Conservation (phyloP, 768 basidiomycete species). For the Mycena alexandri region DNA sequence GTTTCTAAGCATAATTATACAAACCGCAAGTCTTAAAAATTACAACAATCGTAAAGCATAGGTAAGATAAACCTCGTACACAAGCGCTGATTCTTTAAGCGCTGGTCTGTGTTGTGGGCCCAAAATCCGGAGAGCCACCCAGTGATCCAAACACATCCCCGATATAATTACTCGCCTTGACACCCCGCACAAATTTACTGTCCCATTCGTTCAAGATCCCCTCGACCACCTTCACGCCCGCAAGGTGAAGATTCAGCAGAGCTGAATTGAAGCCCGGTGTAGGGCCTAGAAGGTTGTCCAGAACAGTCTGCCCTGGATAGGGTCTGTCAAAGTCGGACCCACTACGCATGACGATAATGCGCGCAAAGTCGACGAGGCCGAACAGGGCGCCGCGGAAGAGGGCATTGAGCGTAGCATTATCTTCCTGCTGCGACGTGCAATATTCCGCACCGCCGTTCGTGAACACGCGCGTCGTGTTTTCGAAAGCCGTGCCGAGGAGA, state of each 20-base stretch:
- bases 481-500: conserved; percentile 51
- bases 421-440: conserved; percentile 55
- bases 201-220: conserved; percentile 53
- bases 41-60: no score
- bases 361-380: conserved; percentile 48
- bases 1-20: background rate
- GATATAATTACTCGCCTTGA: conserved; percentile 47
- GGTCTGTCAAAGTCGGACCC: conserved; percentile 52
- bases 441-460: conserved; percentile 49
- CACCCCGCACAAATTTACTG: conserved; percentile 45
- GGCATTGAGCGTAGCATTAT: conserved; percentile 54
- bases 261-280: conserved; percentile 49
- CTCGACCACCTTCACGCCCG: conserved; percentile 53
- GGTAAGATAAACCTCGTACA: background rate
- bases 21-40: background rate
- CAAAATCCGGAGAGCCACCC: conserved; percentile 45
- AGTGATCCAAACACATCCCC: conserved; percentile 46
- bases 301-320: conserved; percentile 34
- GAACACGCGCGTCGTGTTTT: conserved; percentile 51
- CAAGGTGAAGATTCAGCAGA: conserved; percentile 51
- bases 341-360: conserved; percentile 54
- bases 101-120: conserved; percentile 22
- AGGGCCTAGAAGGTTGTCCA: conserved; percentile 46
- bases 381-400: conserved; percentile 49
- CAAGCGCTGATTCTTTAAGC: background rate